Base-by-base conservation (phyloP, 441 rosid genomes). In the Melastoma candidum region DNA sequence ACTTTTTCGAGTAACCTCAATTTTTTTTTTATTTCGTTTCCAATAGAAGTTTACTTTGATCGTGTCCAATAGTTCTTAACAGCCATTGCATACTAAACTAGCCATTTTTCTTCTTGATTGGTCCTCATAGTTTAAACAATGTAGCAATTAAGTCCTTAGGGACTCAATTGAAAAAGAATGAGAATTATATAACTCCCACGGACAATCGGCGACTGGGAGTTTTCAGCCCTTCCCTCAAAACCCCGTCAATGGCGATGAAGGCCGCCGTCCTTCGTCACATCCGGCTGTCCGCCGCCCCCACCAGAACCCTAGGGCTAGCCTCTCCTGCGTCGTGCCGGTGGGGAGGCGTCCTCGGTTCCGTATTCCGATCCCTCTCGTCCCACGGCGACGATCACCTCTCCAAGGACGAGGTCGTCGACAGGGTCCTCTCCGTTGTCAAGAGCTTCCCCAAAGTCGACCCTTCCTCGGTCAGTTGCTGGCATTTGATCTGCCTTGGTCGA, bases 361-460 rank as follows among this genome's bases (percentile, higher is more conserved):
- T 69, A 55, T 52, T 77, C 51, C 84, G 96, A 12, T 47, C 73
- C 3, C 73, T 90, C 76, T 87, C 98, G 8, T 83, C 93, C 8
- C 90, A 83, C 69, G 56, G 56, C 46, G 93, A 83, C 70, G 96
- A 85, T 57, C 95, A 83, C 67, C 77, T 87, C 27, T 73, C 75
- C 52, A 87, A 71, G 64, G 74, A 82, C 46, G 88, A 75, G 46
- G 95, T 87, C 60, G 62, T 74, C 64, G 85, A 80, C 4, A 80
- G 98, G 74, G 96, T 87, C 64, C 84, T 90, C 49, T 79, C 79
- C 64, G 88, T 87, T 8, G 85, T 90, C 72, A 87, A 81, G 78
- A 63, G 86, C 75, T 87, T 81, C 74, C 98, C 96, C 45, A 90
- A 87, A 77, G 87, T 87, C 80, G 93, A 90, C 77, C 95, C 90